A percentile compares a stretch with the other conserved stretches of the same genome.
phyloP scores from a whole-genome alignment of 1,284 basidiomycete genomes.

The Tremellales sp. region DNA sequence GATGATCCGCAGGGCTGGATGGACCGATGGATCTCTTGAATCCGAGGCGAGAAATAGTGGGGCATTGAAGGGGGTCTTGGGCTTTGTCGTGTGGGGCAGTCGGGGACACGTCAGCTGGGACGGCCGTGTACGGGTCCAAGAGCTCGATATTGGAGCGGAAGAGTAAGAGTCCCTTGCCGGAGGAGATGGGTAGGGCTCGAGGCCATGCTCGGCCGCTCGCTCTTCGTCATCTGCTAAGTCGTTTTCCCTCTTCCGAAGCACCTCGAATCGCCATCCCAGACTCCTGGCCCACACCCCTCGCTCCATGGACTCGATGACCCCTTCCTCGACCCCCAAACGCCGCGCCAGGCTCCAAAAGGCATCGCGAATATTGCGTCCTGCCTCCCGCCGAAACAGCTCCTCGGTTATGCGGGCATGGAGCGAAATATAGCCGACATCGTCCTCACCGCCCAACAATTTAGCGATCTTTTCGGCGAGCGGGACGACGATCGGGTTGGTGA shows the following conservation, averaged over 20 bases:
- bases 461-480: conserved; percentile 39
- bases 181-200: neutral
- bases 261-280: conserved; percentile 1
- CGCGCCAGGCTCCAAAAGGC: conserved; percentile 5
- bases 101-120: conserved; percentile 3
- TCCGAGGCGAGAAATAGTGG: conserved; percentile 5
- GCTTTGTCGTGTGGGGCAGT: conserved; percentile 1
- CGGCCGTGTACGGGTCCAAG: too few species aligned
- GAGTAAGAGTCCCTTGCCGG: neutral
- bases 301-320: neutral
- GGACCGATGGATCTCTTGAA: neutral
- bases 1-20: conserved; percentile 4
- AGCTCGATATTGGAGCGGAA: neutral
- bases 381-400: neutral
- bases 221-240: neutral
- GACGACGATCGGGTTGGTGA: conserved; percentile 54
- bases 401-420: conserved; percentile 3
- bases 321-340: conserved; percentile 1
- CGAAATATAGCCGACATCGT: neutral
- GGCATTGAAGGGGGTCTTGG: conserved; percentile 1
- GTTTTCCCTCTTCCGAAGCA: neutral
- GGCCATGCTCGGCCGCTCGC: neutral
- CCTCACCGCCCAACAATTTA: neutral
- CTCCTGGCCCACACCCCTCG: conserved; percentile 1
- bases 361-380: conserved; percentile 4